These are phyloP conservation scores for Ogataea nitratoaversa DNA, from an alignment of 805 yeast species.

Conservation along the genomic window DNA sequence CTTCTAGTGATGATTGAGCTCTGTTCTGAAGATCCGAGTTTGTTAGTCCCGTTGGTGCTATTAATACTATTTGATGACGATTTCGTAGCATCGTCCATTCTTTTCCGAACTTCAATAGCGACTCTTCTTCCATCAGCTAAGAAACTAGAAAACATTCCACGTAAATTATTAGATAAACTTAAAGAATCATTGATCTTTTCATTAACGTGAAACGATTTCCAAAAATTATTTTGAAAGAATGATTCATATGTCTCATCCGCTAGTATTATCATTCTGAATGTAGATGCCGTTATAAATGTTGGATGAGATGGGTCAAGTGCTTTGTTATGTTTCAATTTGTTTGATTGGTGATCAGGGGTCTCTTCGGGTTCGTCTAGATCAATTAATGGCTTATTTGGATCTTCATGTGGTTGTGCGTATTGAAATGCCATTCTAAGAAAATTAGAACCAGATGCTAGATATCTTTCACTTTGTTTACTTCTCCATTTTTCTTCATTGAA, in stretches of 20 bases:
- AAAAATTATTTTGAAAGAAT: constrained; percentile 67
- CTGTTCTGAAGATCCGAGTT: constrained; percentile 11
- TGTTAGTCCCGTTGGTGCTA: constrained; percentile 1
- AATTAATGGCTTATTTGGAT: constrained; percentile 37
- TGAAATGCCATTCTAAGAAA: constrained; percentile 87
- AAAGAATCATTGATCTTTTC: constrained; percentile 40
- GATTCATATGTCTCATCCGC: constrained; percentile 93
- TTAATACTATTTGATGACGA: background rate
- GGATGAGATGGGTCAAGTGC: constrained; percentile 83
- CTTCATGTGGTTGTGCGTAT: constrained; percentile 72
- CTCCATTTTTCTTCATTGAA: constrained; percentile 62
- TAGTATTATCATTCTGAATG: constrained; percentile 88
- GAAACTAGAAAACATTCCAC: constrained; percentile 87
- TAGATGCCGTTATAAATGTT: constrained; percentile 69
- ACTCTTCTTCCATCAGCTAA: constrained; percentile 90
- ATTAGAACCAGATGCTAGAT: constrained; percentile 79
- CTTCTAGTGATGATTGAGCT: constrained; percentile 15
- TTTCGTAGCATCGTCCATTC: constrained; percentile 71
- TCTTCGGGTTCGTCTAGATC: constrained; percentile 31
- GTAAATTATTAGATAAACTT: constrained; percentile 49
- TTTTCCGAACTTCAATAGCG: constrained; percentile 81
- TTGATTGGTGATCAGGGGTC: constrained; percentile 19
- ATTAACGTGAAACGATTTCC: constrained; percentile 63
- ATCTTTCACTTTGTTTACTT: constrained; percentile 68
- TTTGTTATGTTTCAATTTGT: constrained; percentile 58